phyloP scores from a whole-genome alignment of 208 protist genomes.

The Herpetomonas tarakana region DNA sequence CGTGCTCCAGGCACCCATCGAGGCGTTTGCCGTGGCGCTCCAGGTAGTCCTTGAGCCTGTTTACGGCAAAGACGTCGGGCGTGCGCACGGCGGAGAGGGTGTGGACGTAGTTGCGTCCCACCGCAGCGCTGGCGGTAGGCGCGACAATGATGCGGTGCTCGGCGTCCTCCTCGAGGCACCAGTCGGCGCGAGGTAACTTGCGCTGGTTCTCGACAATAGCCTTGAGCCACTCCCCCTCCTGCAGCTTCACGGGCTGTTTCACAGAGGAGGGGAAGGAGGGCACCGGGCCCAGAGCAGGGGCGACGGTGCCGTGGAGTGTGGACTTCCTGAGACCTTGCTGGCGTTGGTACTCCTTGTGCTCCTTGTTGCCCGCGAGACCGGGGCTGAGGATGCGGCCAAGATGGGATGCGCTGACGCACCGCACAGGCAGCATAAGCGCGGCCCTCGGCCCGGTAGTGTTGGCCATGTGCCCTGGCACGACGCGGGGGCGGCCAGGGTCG shows the following conservation, averaged over 20 bases:
- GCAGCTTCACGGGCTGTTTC: neutral
- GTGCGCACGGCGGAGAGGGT: slow-evolving; percentile 68
- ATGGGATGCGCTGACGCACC: slow-evolving; percentile 15
- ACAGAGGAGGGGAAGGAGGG: too few species aligned
- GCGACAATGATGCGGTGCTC: slow-evolving; percentile 67
- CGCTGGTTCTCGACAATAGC: slow-evolving; percentile 17
- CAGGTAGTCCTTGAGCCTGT: slow-evolving; percentile 78
- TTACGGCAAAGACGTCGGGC: slow-evolving; percentile 41
- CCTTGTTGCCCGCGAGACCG: slow-evolving; percentile 17
- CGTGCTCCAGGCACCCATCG: slow-evolving; percentile 20
- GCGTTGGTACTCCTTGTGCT: neutral
- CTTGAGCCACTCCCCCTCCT: neutral
- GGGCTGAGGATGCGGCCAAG: slow-evolving; percentile 50
- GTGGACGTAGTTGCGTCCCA: slow-evolving; percentile 66
- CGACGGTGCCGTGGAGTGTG: slow-evolving; percentile 6
- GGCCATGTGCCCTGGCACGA: neutral
- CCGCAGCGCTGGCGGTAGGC: slow-evolving; percentile 19
- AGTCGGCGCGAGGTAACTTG: slow-evolving; percentile 39
- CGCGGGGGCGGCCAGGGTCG: neutral
- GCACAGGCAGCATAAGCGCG: slow-evolving; percentile 4
- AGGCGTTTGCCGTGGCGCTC: slow-evolving; percentile 78
- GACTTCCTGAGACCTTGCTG: neutral
- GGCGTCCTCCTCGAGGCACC: slow-evolving; percentile 63
- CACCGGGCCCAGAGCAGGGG: neutral
- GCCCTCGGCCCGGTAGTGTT: neutral